Evolutionary conservation across 306 rosid species (phyloP).

Genomic region (Datisca glomerata): DNA sequence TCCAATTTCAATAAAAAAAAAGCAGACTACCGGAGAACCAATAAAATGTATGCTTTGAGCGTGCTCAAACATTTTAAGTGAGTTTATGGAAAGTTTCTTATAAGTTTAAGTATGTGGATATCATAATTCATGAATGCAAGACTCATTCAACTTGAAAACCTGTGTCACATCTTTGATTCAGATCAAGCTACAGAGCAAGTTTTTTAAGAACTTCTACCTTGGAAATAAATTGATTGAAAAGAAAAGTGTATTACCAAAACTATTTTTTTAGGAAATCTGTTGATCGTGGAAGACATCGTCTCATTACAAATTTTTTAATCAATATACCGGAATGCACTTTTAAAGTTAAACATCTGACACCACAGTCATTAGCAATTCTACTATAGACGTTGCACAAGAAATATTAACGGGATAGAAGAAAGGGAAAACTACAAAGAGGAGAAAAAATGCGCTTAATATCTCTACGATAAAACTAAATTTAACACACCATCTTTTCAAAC

Average conservation of each 20-base stretch:
- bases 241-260: background rate
- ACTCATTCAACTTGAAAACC: too few species aligned
- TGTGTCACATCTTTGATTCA: background rate
- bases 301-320: background rate
- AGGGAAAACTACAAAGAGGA: background rate
- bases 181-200: background rate
- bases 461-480: background rate
- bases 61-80: too few species aligned
- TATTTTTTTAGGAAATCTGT: background rate
- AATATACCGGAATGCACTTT: background rate
- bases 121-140: too few species aligned
- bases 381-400: too few species aligned
- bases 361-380: too few species aligned
- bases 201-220: background rate
- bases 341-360: too few species aligned
- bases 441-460: background rate
- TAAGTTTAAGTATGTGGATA: too few species aligned
- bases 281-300: background rate
- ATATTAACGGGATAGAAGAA: background rate
- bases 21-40: too few species aligned
- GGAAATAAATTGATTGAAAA: background rate
- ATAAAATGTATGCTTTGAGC: too few species aligned
- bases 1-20: too few species aligned
- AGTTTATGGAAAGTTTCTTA: too few species aligned
- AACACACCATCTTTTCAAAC: slow-evolving; percentile 1